Conservation (phyloP, 2,329 filamentous ascomycete genomes). For the Penicillium sp. region DNA sequence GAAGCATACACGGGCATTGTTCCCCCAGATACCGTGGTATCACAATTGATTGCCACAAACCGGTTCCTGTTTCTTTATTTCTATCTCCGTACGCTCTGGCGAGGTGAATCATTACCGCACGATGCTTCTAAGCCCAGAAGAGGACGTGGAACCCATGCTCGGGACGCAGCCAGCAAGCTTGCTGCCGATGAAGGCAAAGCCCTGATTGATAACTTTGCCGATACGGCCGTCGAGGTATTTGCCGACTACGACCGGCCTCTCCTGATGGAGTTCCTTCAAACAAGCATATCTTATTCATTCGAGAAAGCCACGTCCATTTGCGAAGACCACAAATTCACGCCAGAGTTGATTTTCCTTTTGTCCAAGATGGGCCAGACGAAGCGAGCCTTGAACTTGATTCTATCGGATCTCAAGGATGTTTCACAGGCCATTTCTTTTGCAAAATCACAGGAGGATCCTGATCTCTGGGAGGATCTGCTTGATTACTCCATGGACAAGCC, state of each 20-base stretch:
- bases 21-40: constrained; percentile 70
- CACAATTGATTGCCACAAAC: constrained; percentile 67
- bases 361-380: constrained; percentile 95
- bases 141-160: constrained; percentile 36
- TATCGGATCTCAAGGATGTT: constrained; percentile 87
- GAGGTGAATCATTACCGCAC: constrained; percentile 60
- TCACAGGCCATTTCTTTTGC: constrained; percentile 91
- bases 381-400: constrained; percentile 85
- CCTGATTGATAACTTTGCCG: constrained; percentile 81
- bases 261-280: constrained; percentile 82
- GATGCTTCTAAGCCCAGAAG: constrained; percentile 34
- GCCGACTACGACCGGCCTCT: constrained; percentile 75
- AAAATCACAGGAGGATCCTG: constrained; percentile 85
- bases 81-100: constrained; percentile 85
- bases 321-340: constrained; percentile 74
- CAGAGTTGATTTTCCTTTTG: constrained; percentile 91
- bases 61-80: constrained; percentile 80
- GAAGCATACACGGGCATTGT: constrained; percentile 89
- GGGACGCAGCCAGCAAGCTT: constrained; percentile 47
- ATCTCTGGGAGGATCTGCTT: constrained; percentile 91
- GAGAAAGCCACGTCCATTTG: constrained; percentile 71
- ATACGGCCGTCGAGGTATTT: constrained; percentile 82
- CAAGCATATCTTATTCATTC: constrained; percentile 83
- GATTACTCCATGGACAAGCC: constrained; percentile 98
- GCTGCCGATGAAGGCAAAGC: constrained; percentile 58